Evolutionary conservation across 176 grass and related monocot species (phyloP).

Genomic region (Raddia distichophylla): DNA sequence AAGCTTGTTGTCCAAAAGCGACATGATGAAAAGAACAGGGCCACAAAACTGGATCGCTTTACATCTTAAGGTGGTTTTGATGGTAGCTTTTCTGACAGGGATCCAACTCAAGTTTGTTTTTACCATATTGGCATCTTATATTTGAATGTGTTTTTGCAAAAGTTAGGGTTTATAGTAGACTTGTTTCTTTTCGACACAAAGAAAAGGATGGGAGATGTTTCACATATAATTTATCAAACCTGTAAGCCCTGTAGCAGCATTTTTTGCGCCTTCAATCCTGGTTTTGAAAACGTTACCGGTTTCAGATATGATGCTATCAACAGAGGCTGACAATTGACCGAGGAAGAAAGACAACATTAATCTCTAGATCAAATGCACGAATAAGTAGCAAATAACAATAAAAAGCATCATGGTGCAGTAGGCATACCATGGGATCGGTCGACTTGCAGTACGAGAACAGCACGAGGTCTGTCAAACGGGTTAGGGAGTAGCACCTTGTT

Average conservation of each 20-base stretch:
- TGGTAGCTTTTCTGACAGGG: too few relatives aligned
- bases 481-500: constrained; percentile 81
- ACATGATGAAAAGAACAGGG: too few relatives aligned
- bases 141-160: too few relatives aligned
- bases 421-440: constrained; percentile 64
- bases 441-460: constrained; percentile 83
- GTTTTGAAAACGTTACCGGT: constrained; percentile 55
- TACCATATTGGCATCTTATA: too few relatives aligned
- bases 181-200: too few relatives aligned
- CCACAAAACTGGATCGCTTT: too few relatives aligned
- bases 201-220: too few relatives aligned
- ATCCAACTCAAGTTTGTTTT: too few relatives aligned
- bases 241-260: constrained; percentile 60
- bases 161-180: too few relatives aligned
- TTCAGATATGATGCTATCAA: constrained; percentile 56
- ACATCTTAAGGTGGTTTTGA: too few relatives aligned
- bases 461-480: constrained; percentile 76
- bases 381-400: background rate
- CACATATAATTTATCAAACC: constrained; percentile 49
- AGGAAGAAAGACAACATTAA: constrained; percentile 26
- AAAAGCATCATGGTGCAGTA: background rate
- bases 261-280: constrained; percentile 57
- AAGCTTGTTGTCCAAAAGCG: too few relatives aligned
- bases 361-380: constrained; percentile 25
- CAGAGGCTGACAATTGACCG: constrained; percentile 34